Conservation (phyloP, 164 flowering plant genomes). For the Stephania cephalantha region DNA sequence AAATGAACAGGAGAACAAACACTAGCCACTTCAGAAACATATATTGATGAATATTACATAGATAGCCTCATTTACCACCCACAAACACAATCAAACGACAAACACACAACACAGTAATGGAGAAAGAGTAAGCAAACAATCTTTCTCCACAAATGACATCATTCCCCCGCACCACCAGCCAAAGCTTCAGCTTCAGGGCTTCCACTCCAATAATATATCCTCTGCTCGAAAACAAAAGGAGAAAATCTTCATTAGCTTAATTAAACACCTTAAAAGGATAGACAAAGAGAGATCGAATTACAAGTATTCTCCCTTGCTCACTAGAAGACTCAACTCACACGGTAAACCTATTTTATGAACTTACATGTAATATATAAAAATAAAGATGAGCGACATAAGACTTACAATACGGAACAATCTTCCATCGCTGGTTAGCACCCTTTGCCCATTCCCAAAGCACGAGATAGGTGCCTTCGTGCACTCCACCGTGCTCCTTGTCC, state of each 20-base stretch:
- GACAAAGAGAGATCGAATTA: background rate
- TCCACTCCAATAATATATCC: background rate
- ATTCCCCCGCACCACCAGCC: background rate
- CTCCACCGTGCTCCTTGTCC: constrained; percentile 59
- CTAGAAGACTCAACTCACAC: background rate
- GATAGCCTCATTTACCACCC: background rate
- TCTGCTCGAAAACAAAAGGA: background rate
- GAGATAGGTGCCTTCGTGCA: constrained; percentile 56
- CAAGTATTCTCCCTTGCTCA: background rate
- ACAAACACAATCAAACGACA: background rate
- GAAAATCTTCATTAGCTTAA: background rate
- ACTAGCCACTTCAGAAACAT: background rate
- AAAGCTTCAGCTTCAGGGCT: background rate
- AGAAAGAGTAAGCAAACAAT: background rate
- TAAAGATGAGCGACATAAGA: background rate
- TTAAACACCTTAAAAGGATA: background rate
- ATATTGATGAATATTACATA: background rate
- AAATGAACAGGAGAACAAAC: background rate
- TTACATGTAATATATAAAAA: no score
- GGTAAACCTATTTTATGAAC: background rate
- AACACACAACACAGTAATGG: background rate
- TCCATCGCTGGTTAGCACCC: constrained; percentile 83
- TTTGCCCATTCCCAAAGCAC: constrained; percentile 66
- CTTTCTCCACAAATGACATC: background rate
- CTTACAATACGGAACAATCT: constrained; percentile 57